These are phyloP conservation scores for Cucumis cinereus DNA, from an alignment of 306 rosid species.

Conservation along the genomic window DNA sequence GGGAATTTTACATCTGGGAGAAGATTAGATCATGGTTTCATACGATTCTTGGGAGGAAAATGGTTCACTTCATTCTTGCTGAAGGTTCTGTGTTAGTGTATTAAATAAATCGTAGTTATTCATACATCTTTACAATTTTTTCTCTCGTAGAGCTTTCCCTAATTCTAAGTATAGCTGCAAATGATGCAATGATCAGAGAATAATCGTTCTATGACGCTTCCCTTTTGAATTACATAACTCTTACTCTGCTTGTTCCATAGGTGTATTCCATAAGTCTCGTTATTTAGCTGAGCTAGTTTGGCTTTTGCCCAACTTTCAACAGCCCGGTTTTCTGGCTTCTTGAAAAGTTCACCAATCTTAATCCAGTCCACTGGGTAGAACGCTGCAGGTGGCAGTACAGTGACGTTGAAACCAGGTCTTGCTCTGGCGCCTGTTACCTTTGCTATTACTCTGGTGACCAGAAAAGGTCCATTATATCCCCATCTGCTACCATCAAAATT, in stretches of 20 bases:
- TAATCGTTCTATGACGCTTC: constrained; percentile 45
- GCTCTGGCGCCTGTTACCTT: constrained; percentile 13
- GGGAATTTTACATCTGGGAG: background rate
- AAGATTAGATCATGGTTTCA: background rate
- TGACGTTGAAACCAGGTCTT: constrained; percentile 23
- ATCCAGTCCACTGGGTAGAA: constrained; percentile 63
- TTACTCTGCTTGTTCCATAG: constrained; percentile 69
- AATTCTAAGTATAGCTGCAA: constrained; percentile 16
- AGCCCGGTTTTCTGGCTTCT: constrained; percentile 22
- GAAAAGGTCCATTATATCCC: constrained; percentile 86
- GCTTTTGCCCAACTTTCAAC: constrained; percentile 43
- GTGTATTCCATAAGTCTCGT: constrained; percentile 51
- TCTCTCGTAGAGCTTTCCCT: background rate
- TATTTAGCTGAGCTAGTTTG: constrained; percentile 31
- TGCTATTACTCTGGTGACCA: constrained; percentile 63
- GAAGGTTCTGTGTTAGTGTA: background rate
- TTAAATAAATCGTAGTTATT: background rate
- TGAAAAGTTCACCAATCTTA: constrained; percentile 31
- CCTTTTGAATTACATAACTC: constrained; percentile 41
- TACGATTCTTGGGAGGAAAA: background rate
- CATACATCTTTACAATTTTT: background rate
- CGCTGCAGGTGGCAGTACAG: constrained; percentile 38
- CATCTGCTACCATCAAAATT: constrained; percentile 71
- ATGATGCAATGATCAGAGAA: constrained; percentile 36
- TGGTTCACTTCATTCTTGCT: background rate